These are phyloP conservation scores for Pseudogymnoascus sp. DNA, from an alignment of 2,329 filamentous ascomycete genomes.

Conservation along the genomic window DNA sequence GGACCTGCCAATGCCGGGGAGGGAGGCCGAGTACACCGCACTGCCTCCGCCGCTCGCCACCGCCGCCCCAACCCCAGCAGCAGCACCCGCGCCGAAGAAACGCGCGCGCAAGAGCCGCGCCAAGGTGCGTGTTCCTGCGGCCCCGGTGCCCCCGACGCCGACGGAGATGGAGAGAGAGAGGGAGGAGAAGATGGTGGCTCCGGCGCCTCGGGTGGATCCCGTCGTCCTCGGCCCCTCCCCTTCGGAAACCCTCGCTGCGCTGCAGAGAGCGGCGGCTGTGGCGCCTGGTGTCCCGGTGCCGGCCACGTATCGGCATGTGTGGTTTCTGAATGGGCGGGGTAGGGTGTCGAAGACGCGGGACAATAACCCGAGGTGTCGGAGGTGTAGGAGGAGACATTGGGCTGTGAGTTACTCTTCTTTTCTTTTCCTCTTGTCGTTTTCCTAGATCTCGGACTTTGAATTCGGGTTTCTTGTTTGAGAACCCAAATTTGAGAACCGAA, in stretches of 20 bases:
- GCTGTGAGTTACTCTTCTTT: neutral
- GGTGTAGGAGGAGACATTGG: neutral
- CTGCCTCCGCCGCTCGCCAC: neutral
- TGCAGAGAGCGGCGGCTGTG: neutral
- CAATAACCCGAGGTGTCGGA: neutral
- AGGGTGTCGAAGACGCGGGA: constrained; percentile 1
- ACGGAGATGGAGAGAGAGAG: neutral
- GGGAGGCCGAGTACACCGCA: neutral
- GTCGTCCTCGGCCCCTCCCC: neutral
- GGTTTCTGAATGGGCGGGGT: neutral
- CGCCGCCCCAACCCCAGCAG: neutral
- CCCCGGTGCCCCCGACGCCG: neutral
- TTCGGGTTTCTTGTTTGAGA: neutral
- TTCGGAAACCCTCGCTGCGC: neutral
- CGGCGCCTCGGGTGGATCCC: neutral
- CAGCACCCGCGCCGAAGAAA: neutral
- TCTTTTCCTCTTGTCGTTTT: neutral
- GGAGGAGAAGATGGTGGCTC: neutral
- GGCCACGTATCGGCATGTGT: neutral
- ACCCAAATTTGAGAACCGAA: neutral
- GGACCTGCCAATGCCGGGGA: neutral
- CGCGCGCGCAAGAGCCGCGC: neutral
- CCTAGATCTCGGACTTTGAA: neutral
- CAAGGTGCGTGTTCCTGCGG: neutral
- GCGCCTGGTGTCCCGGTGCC: neutral